phyloP scores from a whole-genome alignment of 495 filamentous ascomycete genomes.

The Aspergillus panamensis region DNA sequence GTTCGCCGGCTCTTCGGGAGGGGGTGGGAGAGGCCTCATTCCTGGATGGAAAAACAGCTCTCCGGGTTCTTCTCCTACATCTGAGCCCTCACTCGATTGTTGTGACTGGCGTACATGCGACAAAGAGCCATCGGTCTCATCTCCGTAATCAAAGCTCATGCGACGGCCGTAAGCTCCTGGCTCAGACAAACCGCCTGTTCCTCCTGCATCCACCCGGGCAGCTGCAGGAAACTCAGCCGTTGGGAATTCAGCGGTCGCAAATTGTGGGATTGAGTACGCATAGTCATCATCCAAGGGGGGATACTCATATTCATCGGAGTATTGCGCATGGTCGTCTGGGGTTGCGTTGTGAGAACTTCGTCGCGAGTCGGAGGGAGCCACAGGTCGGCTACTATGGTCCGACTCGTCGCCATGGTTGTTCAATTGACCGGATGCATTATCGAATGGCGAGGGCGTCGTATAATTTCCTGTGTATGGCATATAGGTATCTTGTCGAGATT shows the following conservation, averaged over 20 bases:
- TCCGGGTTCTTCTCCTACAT: constrained; percentile 61
- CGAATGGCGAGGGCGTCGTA: constrained; percentile 68
- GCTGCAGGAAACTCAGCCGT: constrained; percentile 23
- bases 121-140: constrained; percentile 56
- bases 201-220: constrained; percentile 72
- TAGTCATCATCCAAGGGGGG: constrained; percentile 45
- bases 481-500: constrained; percentile 70
- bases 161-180: constrained; percentile 62
- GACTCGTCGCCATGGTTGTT: constrained; percentile 12
- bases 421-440: constrained; percentile 44
- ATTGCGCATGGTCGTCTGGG: constrained; percentile 29
- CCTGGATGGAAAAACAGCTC: constrained; percentile 95
- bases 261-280: constrained; percentile 60
- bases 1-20: constrained; percentile 55
- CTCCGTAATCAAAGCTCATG: constrained; percentile 91
- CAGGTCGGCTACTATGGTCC: constrained; percentile 19
- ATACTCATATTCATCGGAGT: constrained; percentile 43
- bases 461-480: constrained; percentile 67
- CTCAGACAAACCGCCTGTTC: constrained; percentile 78
- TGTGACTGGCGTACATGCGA: constrained; percentile 49
- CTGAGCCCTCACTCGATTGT: constrained; percentile 50
- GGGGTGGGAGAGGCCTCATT: constrained; percentile 76
- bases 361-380: constrained; percentile 30
- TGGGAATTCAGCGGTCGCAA: constrained; percentile 16
- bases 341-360: constrained; percentile 37